phyloP scores from a whole-genome alignment of 2,329 filamentous ascomycete genomes.

The Eutypa lata region DNA sequence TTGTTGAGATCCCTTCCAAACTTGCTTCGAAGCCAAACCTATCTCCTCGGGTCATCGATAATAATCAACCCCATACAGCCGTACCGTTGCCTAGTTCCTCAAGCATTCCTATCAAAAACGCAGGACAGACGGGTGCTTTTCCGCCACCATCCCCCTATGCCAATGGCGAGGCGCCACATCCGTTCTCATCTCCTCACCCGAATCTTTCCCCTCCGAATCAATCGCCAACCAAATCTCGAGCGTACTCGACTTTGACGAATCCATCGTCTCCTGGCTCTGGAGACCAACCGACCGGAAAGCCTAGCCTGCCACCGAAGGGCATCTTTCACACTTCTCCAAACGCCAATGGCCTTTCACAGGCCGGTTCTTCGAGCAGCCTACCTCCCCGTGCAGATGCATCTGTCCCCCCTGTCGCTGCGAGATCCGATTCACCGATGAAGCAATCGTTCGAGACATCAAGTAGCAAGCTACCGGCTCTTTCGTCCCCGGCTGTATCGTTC shows the following conservation, averaged over 20 bases:
- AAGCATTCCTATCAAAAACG: constrained; percentile 25
- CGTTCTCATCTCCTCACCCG: constrained; percentile 42
- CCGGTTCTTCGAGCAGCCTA: constrained; percentile 14
- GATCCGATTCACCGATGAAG: constrained; percentile 25
- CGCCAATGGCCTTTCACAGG: constrained; percentile 16
- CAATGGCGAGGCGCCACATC: constrained; percentile 32
- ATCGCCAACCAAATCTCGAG: constrained; percentile 37
- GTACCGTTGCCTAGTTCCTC: constrained; percentile 13
- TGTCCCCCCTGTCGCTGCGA: constrained; percentile 16
- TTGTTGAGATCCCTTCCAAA: constrained; percentile 18
- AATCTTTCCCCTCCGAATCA: constrained; percentile 38
- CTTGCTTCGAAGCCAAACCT: constrained; percentile 7
- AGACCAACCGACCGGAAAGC: constrained; percentile 13
- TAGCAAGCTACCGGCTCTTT: constrained; percentile 19
- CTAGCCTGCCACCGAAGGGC: constrained; percentile 26
- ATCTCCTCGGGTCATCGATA: constrained; percentile 8
- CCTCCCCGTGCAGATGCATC: constrained; percentile 18
- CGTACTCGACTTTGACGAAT: constrained; percentile 36
- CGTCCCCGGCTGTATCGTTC: constrained; percentile 21
- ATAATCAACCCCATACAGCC: constrained; percentile 16
- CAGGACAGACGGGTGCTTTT: constrained; percentile 21
- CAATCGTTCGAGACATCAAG: constrained; percentile 20
- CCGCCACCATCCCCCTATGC: constrained; percentile 24
- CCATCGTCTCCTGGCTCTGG: constrained; percentile 25
- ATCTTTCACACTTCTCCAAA: constrained; percentile 28